Evolutionary conservation across 2,329 filamentous ascomycete species (phyloP).

Genomic region (Xylariaceae sp.): DNA sequence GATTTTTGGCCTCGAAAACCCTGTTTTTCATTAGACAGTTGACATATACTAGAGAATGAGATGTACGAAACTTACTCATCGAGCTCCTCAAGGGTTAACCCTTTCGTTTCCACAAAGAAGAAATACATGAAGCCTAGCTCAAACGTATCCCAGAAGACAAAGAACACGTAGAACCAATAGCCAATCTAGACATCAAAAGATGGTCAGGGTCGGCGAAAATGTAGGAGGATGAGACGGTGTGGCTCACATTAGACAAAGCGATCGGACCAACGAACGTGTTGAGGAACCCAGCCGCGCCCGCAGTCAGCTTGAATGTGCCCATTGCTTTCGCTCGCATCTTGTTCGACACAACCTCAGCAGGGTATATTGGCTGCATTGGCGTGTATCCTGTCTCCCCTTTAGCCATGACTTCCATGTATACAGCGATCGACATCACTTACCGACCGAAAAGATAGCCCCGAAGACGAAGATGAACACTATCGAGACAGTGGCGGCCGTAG

Average conservation of each 20-base stretch:
- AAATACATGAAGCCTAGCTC: conserved; percentile 30
- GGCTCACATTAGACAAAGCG: conserved; percentile 23
- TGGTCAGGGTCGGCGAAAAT: too few relatives aligned
- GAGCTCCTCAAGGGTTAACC: conserved; percentile 29
- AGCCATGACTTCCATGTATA: background rate
- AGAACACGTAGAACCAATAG: conserved; percentile 35
- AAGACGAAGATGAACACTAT: conserved; percentile 37
- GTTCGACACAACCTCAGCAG: conserved; percentile 33
- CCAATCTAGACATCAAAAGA: conserved; percentile 18
- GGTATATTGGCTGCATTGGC: conserved; percentile 34
- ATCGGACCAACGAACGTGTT: conserved; percentile 30
- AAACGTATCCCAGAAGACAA: conserved; percentile 31
- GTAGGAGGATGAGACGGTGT: too few relatives aligned
- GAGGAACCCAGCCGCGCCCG: conserved; percentile 33
- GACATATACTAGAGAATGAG: background rate
- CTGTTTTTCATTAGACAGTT: conserved; percentile 3
- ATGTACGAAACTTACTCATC: conserved; percentile 15
- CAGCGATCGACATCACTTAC: conserved; percentile 6
- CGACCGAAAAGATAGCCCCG: conserved; percentile 30
- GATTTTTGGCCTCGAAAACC: conserved; percentile 34
- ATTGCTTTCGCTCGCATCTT: conserved; percentile 35
- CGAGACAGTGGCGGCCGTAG: conserved; percentile 28
- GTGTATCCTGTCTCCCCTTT: conserved; percentile 27
- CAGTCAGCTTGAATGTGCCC: conserved; percentile 31
- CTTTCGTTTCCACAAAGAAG: conserved; percentile 32